Evolutionary conservation across 164 flowering plant species (phyloP), one percentile per base, ranked within the genome.

Genomic region (Echeveria elegans): DNA sequence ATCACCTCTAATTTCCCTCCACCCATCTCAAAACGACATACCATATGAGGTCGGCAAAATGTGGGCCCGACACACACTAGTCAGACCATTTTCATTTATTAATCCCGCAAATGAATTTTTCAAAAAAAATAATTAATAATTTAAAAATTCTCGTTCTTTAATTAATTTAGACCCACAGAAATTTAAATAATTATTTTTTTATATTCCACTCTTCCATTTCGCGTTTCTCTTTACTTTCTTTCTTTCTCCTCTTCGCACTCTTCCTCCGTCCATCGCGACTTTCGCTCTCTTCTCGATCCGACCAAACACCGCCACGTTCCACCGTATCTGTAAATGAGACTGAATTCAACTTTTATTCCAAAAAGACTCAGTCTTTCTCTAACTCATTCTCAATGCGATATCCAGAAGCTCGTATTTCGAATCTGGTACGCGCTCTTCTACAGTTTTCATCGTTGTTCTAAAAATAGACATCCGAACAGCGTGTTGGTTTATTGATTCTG

Each of bases 271-370:
- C 56, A 2, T 23, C 61, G 61, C 16, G 19, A 56, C 11, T 56
- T 56, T 56, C 61, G 61, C 32, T 56, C 61, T 28, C 61, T 56
- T 56, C 32, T 56, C 61, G 61, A 56, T 28, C 32, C 61, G 6
- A 2, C 32, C 14, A 21, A 5, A 24, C 14, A 10, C 11, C n/a
- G n/a, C n/a, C n/a, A n/a, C n/a, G n/a, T n/a, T n/a, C n/a, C n/a
- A n/a, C n/a, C n/a, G n/a, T n/a, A n/a, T n/a, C n/a, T n/a, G n/a
- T n/a, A 50, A 50, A 50, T 50, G 56, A n/a, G 56, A 21, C 7
- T 11, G 26, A 50, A 50, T 50, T 21, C 56, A n/a, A 23, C n/a
- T n/a, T n/a, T n/a, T n/a, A n/a, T 50, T 21, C 10, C 28, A 9
- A n/a, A n/a, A n/a, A 21, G 2, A 10, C 28, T 9, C n/a, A 21